These are phyloP conservation scores for Speleostelium caveatum DNA, from an alignment of 78 protist species.

Conservation along the genomic window DNA sequence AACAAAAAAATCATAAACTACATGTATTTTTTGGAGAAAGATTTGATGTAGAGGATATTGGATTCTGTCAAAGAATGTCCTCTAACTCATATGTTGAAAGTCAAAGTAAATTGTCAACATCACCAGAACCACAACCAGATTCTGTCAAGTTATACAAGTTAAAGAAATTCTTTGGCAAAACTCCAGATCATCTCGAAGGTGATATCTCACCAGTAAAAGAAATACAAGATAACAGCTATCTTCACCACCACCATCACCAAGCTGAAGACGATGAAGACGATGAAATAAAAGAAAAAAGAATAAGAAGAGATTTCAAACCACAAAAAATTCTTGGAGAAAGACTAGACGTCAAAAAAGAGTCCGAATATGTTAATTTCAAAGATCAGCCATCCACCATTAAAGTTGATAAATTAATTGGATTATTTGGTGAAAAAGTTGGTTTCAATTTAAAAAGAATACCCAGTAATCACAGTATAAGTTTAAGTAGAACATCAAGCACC, in stretches of 20 bases:
- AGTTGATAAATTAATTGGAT: conserved; percentile 35
- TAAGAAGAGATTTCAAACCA: conserved; percentile 40
- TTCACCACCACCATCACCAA: conserved; percentile 8
- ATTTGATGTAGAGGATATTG: conserved; percentile 50
- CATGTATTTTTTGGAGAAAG: conserved; percentile 72
- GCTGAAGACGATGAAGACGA: background rate
- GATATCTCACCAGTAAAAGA: background rate
- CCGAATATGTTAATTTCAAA: background rate
- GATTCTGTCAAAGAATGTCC: background rate
- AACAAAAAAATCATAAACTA: conserved; percentile 1
- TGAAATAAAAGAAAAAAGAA: background rate
- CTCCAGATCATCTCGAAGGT: background rate
- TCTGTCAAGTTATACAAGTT: conserved; percentile 7
- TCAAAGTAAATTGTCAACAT: background rate
- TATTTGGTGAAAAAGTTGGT: conserved; percentile 48
- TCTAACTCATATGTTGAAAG: background rate
- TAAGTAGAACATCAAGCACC: too few relatives aligned
- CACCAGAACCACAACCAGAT: conserved; percentile 28
- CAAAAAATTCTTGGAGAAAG: conserved; percentile 41
- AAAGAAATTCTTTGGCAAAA: conserved; percentile 41
- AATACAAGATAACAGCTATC: background rate
- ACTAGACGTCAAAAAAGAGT: conserved; percentile 31
- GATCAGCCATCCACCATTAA: conserved; percentile 39
- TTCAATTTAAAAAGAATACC: conserved; percentile 36
- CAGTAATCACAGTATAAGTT: too few relatives aligned